phyloP scores from a whole-genome alignment of 2,329 filamentous ascomycete genomes.

The Xylaria sp. region DNA sequence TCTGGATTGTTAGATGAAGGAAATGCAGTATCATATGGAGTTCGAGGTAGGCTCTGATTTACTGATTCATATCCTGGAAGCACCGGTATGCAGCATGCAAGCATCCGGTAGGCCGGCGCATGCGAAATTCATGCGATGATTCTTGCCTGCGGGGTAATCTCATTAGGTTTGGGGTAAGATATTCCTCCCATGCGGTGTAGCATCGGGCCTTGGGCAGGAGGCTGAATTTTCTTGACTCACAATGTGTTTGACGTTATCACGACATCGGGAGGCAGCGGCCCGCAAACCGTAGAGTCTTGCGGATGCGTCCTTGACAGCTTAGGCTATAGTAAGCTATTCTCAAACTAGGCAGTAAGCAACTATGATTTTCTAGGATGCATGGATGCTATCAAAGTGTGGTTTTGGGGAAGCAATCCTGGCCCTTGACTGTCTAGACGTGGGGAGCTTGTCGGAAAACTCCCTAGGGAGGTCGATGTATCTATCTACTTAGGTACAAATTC shows the following conservation, averaged over 20 bases:
- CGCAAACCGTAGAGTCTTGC: conserved; percentile 4
- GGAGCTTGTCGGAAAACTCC: conserved; percentile 12
- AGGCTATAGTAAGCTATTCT: conserved; percentile 27
- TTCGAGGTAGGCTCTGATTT: conserved; percentile 2
- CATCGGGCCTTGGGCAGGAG: not conserved
- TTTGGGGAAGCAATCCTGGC: conserved; percentile 18
- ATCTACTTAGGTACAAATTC: conserved; percentile 16
- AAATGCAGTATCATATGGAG: not conserved
- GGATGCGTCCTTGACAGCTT: not conserved
- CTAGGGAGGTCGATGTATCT: conserved; percentile 17
- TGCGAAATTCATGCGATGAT: conserved; percentile 24
- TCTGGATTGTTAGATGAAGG: conserved; percentile 1
- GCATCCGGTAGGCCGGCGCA: conserved; percentile 5
- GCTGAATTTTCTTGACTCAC: conserved; percentile 6
- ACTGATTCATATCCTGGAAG: conserved; percentile 6
- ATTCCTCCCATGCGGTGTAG: not conserved
- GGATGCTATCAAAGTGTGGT: conserved; percentile 21
- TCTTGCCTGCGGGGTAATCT: conserved; percentile 20
- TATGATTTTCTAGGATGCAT: conserved; percentile 24
- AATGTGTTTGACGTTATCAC: conserved; percentile 23
- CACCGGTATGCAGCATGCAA: conserved; percentile 10
- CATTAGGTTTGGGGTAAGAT: conserved; percentile 6
- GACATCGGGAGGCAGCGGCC: conserved; percentile 19
- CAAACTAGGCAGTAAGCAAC: conserved; percentile 15
- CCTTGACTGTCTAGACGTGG: conserved; percentile 13